phyloP scores from a whole-genome alignment of 140 eudicot genomes.

The Stevia rebaudiana region DNA sequence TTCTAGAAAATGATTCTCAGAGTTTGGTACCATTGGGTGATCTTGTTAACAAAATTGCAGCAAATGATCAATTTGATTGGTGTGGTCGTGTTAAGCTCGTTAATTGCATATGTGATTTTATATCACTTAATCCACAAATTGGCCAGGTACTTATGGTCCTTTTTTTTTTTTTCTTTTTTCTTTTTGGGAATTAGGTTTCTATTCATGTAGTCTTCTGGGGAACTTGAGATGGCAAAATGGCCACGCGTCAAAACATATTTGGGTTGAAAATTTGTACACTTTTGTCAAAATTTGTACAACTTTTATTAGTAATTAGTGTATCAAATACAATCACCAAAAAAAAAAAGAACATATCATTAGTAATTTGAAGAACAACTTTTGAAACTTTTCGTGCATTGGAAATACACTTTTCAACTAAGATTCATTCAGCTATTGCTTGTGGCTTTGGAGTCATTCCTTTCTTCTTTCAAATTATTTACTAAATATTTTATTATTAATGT shows the following conservation, averaged over 20 bases:
- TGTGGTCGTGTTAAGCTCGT: conserved; percentile 70
- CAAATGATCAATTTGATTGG: conserved; percentile 67
- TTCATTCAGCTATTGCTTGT: background rate
- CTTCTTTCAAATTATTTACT: conserved; percentile 4
- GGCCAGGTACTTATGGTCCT: conserved; percentile 65
- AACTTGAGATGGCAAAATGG: background rate
- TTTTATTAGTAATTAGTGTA: background rate
- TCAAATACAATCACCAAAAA: background rate
- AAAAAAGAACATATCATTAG: background rate
- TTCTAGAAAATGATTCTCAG: conserved; percentile 37
- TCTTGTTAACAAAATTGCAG: conserved; percentile 62
- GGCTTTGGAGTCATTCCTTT: background rate
- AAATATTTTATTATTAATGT: background rate
- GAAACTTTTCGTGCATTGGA: background rate
- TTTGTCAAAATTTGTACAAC: background rate
- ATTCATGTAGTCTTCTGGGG: background rate
- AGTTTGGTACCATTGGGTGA: conserved; percentile 61
- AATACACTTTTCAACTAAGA: background rate
- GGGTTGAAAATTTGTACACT: background rate
- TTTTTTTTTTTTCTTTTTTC: background rate
- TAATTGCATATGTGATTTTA: conserved; percentile 73
- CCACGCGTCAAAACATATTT: background rate
- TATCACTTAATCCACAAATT: conserved; percentile 58
- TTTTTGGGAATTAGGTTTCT: background rate
- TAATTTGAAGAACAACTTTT: background rate